Conservation (phyloP, 495 filamentous ascomycete genomes). For the Hapsidospora chrysogenum region DNA sequence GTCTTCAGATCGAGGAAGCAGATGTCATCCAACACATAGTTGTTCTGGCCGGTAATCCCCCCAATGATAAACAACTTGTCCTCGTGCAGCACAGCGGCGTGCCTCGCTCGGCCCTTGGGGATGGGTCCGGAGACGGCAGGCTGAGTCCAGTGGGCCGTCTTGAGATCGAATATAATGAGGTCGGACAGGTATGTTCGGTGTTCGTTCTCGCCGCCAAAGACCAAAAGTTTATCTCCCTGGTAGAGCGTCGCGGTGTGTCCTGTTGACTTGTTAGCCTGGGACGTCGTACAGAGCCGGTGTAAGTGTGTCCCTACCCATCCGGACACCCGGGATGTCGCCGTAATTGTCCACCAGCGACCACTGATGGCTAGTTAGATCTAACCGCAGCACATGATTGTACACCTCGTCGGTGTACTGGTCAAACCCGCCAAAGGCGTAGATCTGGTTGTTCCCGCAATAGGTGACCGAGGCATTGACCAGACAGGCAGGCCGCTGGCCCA, state of each 20-base stretch:
- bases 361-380: slow-evolving; percentile 71
- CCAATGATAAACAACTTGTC: slow-evolving; percentile 92
- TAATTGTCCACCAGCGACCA: slow-evolving; percentile 98
- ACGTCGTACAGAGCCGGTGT: not conserved
- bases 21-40: slow-evolving; percentile 80
- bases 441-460: slow-evolving; percentile 86
- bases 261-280: slow-evolving; percentile 14
- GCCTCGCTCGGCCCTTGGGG: slow-evolving; percentile 76
- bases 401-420: slow-evolving; percentile 98
- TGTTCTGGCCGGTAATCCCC: slow-evolving; percentile 76
- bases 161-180: slow-evolving; percentile 87
- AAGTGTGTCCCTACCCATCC: slow-evolving; percentile 58
- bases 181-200: slow-evolving; percentile 90
- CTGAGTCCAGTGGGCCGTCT: slow-evolving; percentile 85
- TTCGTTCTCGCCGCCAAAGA: slow-evolving; percentile 96
- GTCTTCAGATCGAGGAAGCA: slow-evolving; percentile 94
- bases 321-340: slow-evolving; percentile 91
- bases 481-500: slow-evolving; percentile 82
- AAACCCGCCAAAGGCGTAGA: slow-evolving; percentile 98
- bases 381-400: slow-evolving; percentile 87
- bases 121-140: slow-evolving; percentile 68
- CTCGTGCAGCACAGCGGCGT: slow-evolving; percentile 87
- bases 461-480: slow-evolving; percentile 96
- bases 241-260: slow-evolving; percentile 93
- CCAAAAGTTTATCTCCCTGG: slow-evolving; percentile 81